Evolutionary conservation across 208 protist species (phyloP), one percentile per base, ranked within the genome.

Genomic region (Acanthamoeba divionensis): DNA sequence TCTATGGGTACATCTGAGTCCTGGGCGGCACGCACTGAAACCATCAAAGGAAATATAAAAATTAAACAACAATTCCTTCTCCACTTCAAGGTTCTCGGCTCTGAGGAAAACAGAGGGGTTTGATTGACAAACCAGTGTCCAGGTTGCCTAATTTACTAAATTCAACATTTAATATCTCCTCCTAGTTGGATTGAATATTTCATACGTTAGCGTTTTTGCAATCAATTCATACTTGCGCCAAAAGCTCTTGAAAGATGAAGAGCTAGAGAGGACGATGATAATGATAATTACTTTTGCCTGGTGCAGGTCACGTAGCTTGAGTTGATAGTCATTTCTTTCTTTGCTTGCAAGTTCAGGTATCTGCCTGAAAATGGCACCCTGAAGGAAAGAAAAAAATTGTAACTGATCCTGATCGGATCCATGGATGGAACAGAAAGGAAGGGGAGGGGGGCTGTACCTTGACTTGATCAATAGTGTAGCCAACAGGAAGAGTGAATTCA

Each of bases 101-200:
- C n/a, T n/a, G n/a, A n/a, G n/a, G n/a, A n/a, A n/a, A n/a, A n/a
- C n/a, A n/a, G n/a, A n/a, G n/a, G n/a, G n/a, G n/a, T n/a, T n/a
- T n/a, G n/a, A n/a, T n/a, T n/a, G n/a, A n/a, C n/a, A n/a, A n/a
- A n/a, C n/a, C n/a, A n/a, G 73, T 83, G 50, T 62, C 73, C 15
- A 83, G 29, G 73, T 83, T 83, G 33, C 65, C 52, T 18, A 83
- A 36, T 38, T 83, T 83, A 38, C 73, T 83, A 54, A 83, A 83
- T 54, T 83, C 73, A 24, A 83, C 73, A 62, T 83, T 83, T 31
- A 83, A 54, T 26, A 83, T 83, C 73, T 83, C 73, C 73, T 83
- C 73, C 73, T 83, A 38, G 8, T n/a, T n/a, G n/a, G n/a, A n/a
- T n/a, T n/a, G n/a, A n/a, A n/a, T n/a, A n/a, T n/a, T n/a, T n/a